These are phyloP conservation scores for Phanerodontia chrysosporium DNA, from an alignment of 768 basidiomycete genomes.

Conservation along the genomic window DNA sequence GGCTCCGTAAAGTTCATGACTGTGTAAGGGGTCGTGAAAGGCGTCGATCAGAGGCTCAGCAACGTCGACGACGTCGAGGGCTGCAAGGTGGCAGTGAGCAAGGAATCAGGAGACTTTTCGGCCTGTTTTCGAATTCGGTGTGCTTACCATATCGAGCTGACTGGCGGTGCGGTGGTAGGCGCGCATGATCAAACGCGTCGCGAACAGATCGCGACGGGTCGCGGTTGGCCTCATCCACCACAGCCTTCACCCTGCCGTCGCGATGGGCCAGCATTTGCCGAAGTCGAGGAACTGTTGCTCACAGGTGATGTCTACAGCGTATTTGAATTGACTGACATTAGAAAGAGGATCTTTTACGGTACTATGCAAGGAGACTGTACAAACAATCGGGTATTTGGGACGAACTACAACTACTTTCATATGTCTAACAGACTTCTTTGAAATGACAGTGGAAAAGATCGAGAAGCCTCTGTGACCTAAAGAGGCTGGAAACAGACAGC, in stretches of 20 bases:
- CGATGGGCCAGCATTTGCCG: too few relatives aligned
- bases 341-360: too few relatives aligned
- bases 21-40: background rate
- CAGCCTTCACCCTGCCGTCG: too few relatives aligned
- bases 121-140: too few relatives aligned
- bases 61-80: background rate
- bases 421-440: background rate
- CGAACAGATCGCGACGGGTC: background rate
- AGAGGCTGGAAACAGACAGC: background rate
- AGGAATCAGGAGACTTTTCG: background rate
- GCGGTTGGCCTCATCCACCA: background rate
- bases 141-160: too few relatives aligned
- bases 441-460: background rate
- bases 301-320: too few relatives aligned
- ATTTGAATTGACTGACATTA: too few relatives aligned
- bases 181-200: background rate
- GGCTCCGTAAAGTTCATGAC: constrained; percentile 20
- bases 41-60: background rate
- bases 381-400: background rate
- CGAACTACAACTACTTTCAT: background rate
- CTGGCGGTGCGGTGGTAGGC: background rate
- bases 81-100: background rate
- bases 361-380: background rate
- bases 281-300: too few relatives aligned
- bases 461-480: background rate